These are phyloP conservation scores for Spencermartinsiella ligniputridi DNA, from an alignment of 1,139 yeast genomes.

Conservation along the genomic window DNA sequence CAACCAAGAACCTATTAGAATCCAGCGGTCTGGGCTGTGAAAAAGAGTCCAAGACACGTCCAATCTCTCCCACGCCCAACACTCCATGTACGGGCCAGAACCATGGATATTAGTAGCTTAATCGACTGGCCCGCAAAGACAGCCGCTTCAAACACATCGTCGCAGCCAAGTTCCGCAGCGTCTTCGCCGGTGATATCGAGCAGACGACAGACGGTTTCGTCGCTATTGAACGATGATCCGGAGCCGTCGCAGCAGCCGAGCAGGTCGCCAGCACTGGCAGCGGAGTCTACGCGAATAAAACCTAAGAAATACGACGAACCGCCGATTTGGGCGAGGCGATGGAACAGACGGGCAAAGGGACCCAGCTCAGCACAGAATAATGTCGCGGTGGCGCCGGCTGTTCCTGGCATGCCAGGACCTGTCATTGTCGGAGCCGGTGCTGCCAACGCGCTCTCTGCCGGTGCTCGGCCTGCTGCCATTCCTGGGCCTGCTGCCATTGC, in stretches of 20 bases:
- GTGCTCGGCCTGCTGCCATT: constrained; percentile 4
- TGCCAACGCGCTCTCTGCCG: neutral
- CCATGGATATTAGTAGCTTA: constrained; percentile 24
- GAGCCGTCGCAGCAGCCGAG: constrained; percentile 3
- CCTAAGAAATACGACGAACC: constrained; percentile 63
- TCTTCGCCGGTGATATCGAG: constrained; percentile 11
- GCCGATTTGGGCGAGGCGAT: constrained; percentile 82
- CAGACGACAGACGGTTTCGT: constrained; percentile 28
- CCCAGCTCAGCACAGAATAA: neutral
- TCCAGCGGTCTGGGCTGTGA: no score
- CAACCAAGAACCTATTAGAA: no score
- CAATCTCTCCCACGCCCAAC: no score
- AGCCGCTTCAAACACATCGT: constrained; percentile 8
- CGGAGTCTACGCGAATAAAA: constrained; percentile 32
- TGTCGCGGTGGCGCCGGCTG: neutral
- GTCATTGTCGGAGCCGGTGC: neutral
- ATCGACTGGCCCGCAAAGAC: constrained; percentile 15
- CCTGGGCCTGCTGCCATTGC: constrained; percentile 3
- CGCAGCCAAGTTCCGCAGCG: constrained; percentile 9
- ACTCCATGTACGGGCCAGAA: no score
- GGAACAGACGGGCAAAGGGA: constrained; percentile 42
- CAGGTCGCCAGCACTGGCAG: constrained; percentile 1
- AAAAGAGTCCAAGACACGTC: no score
- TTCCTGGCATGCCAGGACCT: neutral
- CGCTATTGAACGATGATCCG: constrained; percentile 24